These are phyloP conservation scores for Ogataea nonfermentans DNA, from an alignment of 805 yeast species.

Conservation along the genomic window DNA sequence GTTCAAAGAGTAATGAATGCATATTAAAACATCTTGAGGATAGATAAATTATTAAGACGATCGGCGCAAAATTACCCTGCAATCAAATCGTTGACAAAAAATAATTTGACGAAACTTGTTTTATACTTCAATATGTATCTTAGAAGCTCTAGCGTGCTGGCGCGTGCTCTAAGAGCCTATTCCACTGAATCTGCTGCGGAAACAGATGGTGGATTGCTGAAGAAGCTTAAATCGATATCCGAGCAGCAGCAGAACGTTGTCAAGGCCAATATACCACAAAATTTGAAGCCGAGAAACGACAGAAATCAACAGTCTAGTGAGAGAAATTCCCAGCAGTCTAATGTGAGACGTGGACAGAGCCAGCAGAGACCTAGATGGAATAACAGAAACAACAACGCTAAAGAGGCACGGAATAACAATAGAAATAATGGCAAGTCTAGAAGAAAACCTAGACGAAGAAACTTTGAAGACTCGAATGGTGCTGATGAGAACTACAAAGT, in stretches of 20 bases:
- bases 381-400: too few relatives aligned
- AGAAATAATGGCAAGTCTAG: too few relatives aligned
- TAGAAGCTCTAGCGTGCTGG: conserved; percentile 1
- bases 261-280: not conserved
- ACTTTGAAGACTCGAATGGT: too few relatives aligned
- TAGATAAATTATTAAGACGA: conserved; percentile 1
- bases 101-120: conserved; percentile 3
- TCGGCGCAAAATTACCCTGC: conserved; percentile 12
- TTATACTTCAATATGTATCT: conserved; percentile 2
- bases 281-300: too few relatives aligned
- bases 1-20: conserved; percentile 28
- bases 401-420: too few relatives aligned
- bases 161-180: conserved; percentile 3
- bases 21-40: conserved; percentile 6
- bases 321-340: too few relatives aligned
- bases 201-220: too few relatives aligned
- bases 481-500: not conserved
- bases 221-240: too few relatives aligned
- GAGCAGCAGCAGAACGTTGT: not conserved
- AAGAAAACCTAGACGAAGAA: too few relatives aligned
- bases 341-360: too few relatives aligned
- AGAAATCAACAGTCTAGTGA: too few relatives aligned
- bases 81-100: conserved; percentile 5
- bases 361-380: too few relatives aligned
- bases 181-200: not conserved